Conservation (phyloP, 2,329 filamentous ascomycete species). For the Monosporascus sp. region DNA sequence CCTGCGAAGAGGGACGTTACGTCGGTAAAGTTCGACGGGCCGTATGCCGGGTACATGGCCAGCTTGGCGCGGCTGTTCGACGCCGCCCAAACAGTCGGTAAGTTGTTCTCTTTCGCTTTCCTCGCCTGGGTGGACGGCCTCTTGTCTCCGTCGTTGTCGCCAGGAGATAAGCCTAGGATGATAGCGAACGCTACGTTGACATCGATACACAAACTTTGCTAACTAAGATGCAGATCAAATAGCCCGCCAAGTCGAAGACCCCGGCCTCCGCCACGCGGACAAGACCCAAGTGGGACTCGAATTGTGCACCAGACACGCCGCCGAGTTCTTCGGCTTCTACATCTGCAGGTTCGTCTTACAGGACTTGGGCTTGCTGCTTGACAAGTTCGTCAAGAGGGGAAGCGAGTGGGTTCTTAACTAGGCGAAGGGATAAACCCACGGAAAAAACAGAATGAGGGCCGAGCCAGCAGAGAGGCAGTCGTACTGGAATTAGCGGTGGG, state of each 20-base stretch:
- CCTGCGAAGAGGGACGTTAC: slow-evolving; percentile 68
- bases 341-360: slow-evolving; percentile 90
- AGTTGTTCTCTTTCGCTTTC: slow-evolving; percentile 28
- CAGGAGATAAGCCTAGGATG: no score
- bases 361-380: slow-evolving; percentile 78
- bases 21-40: slow-evolving; percentile 70
- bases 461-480: no score
- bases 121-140: not conserved
- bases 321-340: slow-evolving; percentile 97
- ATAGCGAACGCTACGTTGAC: no score
- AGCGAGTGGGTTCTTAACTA: slow-evolving; percentile 75
- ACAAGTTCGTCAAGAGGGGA: slow-evolving; percentile 95
- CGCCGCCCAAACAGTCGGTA: slow-evolving; percentile 87
- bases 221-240: slow-evolving; percentile 68
- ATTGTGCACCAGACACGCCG: slow-evolving; percentile 85
- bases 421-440: not conserved
- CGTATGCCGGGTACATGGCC: slow-evolving; percentile 86
- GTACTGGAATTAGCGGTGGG: no score
- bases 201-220: slow-evolving; percentile 10
- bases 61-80: slow-evolving; percentile 88
- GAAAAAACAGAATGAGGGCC: no score
- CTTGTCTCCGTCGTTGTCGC: no score
- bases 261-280: slow-evolving; percentile 83
- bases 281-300: slow-evolving; percentile 95
- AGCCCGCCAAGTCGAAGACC: slow-evolving; percentile 91